Evolutionary conservation across 208 protist species (phyloP).

Genomic region (Wallacemonas collosoma): DNA sequence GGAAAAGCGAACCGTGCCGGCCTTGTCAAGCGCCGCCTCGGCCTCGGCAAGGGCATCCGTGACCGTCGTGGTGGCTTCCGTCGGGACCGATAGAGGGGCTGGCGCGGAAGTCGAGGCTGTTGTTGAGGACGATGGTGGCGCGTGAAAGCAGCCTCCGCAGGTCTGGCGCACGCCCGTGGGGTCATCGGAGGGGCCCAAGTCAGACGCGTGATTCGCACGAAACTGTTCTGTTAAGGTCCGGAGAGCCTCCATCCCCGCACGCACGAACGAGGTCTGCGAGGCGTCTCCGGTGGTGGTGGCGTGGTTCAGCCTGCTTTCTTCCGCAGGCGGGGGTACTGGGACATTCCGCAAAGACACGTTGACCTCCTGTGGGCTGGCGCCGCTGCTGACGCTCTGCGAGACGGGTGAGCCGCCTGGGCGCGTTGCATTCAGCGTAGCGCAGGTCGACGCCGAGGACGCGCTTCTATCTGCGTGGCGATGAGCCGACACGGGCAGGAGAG

Average conservation of each 20-base stretch:
- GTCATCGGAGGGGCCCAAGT: neutral
- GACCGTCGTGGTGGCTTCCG: neutral
- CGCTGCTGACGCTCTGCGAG: too few species aligned
- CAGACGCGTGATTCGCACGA: neutral
- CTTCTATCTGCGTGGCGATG: neutral
- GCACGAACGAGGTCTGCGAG: slow-evolving; percentile 1
- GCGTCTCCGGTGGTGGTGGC: neutral
- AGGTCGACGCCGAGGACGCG: neutral
- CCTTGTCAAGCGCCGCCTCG: neutral
- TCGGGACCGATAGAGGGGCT: neutral
- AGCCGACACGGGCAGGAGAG: neutral
- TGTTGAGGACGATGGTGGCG: neutral
- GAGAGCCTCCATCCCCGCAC: slow-evolving; percentile 14
- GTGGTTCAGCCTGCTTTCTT: too few species aligned
- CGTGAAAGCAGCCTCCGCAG: slow-evolving; percentile 5
- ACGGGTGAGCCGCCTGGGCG: too few species aligned
- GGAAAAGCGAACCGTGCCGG: slow-evolving; percentile 25
- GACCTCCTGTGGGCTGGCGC: too few species aligned
- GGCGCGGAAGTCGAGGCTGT: neutral
- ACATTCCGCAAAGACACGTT: too few species aligned
- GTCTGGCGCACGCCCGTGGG: slow-evolving; percentile 14
- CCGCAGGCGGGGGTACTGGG: too few species aligned
- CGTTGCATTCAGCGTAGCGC: too few species aligned
- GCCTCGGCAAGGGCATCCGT: neutral
- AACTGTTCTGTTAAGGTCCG: slow-evolving; percentile 7